phyloP scores from a whole-genome alignment of 108 stramenopile species.

The Nitzschia palea region DNA sequence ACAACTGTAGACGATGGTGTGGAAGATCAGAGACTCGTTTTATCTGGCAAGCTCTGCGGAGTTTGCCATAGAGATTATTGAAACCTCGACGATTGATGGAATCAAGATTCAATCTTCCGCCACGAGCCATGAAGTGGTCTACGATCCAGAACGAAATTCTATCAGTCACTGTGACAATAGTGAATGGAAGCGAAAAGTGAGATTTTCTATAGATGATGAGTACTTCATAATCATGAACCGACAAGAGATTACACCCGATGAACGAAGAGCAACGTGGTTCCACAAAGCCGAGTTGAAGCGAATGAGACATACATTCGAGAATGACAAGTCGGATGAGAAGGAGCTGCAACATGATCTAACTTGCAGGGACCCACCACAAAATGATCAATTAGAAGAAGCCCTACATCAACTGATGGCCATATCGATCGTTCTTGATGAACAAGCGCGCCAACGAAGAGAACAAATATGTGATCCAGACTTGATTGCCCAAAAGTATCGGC shows the following conservation, averaged over 20 bases:
- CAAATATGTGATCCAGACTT: neutral
- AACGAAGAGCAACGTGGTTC: neutral
- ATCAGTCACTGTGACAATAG: neutral
- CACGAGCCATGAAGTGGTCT: neutral
- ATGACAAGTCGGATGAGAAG: neutral
- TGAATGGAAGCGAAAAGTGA: neutral
- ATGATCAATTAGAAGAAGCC: neutral
- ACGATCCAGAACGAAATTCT: neutral
- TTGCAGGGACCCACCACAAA: neutral
- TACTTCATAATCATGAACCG: neutral
- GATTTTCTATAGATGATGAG: neutral
- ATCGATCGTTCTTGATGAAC: neutral
- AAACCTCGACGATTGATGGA: neutral
- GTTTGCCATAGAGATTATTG: neutral
- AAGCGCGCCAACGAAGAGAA: neutral
- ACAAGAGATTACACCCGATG: neutral
- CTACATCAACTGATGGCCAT: neutral
- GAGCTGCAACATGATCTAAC: neutral
- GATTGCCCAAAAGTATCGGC: neutral
- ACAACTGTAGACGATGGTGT: constrained; percentile 3
- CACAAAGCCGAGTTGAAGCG: neutral
- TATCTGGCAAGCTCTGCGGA: neutral
- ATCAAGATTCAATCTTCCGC: neutral
- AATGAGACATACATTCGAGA: neutral
- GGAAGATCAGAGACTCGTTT: neutral